These are phyloP conservation scores for Aspergillus avenaceus DNA, from an alignment of 495 filamentous ascomycete species.

Conservation along the genomic window DNA sequence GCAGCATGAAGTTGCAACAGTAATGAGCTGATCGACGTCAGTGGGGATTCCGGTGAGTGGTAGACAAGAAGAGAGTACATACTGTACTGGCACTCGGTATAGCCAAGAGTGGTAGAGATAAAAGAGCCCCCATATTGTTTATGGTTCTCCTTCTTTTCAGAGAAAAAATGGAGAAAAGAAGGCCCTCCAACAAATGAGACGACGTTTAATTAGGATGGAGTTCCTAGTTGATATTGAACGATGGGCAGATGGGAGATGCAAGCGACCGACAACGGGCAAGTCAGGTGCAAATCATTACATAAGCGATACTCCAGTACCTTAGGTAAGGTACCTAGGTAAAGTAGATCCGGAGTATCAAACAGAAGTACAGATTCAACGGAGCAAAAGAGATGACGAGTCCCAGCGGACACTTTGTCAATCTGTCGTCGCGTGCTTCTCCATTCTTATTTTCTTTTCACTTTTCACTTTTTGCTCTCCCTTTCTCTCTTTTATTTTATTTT, in stretches of 20 bases:
- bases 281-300: slow-evolving; percentile 16
- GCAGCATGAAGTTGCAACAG: slow-evolving; percentile 80
- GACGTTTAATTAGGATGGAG: neutral
- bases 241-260: slow-evolving; percentile 5
- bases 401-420: slow-evolving; percentile 14
- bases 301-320: neutral
- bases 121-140: slow-evolving; percentile 74
- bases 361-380: too few species aligned
- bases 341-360: too few species aligned
- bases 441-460: slow-evolving; percentile 1
- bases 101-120: slow-evolving; percentile 85
- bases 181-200: neutral
- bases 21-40: slow-evolving; percentile 57
- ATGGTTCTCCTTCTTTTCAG: neutral
- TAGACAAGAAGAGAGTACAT: slow-evolving; percentile 29
- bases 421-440: neutral
- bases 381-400: neutral
- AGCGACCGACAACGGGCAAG: slow-evolving; percentile 10
- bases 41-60: slow-evolving; percentile 1
- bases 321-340: too few species aligned
- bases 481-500: neutral
- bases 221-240: neutral
- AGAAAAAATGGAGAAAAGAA: neutral
- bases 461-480: neutral
- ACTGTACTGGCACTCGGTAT: slow-evolving; percentile 84